Percentiles rank a stretch among this genome's conserved stretches.
phyloP scores from a whole-genome alignment of 257 asterid genomes.

The Penstemon davidsonii region DNA sequence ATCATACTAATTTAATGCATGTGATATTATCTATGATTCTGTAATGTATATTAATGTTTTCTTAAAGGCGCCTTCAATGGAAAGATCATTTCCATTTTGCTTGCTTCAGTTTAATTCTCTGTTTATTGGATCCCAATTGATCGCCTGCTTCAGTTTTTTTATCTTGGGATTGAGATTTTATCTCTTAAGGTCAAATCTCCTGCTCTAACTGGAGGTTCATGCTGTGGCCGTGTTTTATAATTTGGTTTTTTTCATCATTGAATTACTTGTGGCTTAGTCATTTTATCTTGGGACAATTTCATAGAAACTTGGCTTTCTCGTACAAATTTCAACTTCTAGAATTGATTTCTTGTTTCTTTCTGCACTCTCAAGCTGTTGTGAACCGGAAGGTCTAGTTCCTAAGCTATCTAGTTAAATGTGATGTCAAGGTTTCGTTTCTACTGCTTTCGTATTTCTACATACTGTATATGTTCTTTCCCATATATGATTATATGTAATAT shows the following conservation, averaged over 20 bases:
- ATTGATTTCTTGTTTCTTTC: constrained; percentile 11
- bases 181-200: too few relatives aligned
- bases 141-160: too few relatives aligned
- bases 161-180: too few relatives aligned
- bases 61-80: too few relatives aligned
- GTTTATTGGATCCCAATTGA: too few relatives aligned
- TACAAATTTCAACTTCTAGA: constrained; percentile 10
- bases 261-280: constrained; percentile 1
- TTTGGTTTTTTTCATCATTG: constrained; percentile 5
- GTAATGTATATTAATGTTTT: too few relatives aligned
- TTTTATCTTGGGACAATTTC: not conserved
- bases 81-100: too few relatives aligned
- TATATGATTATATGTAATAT: constrained; percentile 19
- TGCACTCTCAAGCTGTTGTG: not conserved
- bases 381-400: constrained; percentile 1
- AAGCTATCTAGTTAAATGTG: not conserved
- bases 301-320: not conserved
- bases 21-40: too few relatives aligned
- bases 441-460: constrained; percentile 8
- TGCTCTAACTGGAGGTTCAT: not conserved
- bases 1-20: too few relatives aligned
- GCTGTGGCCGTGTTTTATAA: constrained; percentile 1
- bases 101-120: too few relatives aligned
- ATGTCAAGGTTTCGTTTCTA: too few relatives aligned
- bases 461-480: constrained; percentile 10